Percentiles rank a stretch among this genome's conserved stretches.
Conservation (phyloP, 345 rosid species). For the Brassica cretica region DNA sequence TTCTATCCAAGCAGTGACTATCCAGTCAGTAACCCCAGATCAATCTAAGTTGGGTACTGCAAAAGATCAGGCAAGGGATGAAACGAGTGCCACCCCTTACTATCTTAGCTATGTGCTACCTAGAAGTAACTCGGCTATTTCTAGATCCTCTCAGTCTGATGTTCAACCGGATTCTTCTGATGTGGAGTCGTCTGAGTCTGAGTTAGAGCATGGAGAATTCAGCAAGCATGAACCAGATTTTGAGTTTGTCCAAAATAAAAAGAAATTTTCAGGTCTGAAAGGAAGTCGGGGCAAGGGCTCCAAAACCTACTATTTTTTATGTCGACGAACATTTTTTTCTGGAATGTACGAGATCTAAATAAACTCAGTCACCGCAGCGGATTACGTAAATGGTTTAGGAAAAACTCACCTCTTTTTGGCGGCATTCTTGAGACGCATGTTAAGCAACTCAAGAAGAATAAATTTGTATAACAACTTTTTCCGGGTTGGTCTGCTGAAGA, state of each 20-base stretch:
- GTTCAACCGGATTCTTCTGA: not conserved
- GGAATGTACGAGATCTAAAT: not conserved
- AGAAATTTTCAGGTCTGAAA: no score
- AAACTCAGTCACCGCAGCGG: not conserved
- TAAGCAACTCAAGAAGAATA: not conserved
- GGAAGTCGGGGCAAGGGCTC: not conserved
- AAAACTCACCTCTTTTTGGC: not conserved
- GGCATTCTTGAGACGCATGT: not conserved
- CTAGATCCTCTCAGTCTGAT: not conserved
- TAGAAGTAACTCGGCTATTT: not conserved
- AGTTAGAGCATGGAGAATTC: not conserved
- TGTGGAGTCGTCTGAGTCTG: not conserved
- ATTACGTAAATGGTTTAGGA: not conserved
- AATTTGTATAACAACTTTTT: not conserved
- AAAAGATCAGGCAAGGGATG: no score
- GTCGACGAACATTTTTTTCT: not conserved
- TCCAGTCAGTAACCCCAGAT: no score
- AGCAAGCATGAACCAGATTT: no score
- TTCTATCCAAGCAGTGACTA: no score
- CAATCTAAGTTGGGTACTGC: no score
- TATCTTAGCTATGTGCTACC: no score
- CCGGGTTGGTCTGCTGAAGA: not conserved
- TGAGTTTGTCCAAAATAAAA: no score
- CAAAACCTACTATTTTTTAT: no score
- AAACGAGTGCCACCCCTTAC: no score